These are phyloP conservation scores for Polysphondylium violaceum DNA, from an alignment of 78 protist genomes.

Conservation along the genomic window DNA sequence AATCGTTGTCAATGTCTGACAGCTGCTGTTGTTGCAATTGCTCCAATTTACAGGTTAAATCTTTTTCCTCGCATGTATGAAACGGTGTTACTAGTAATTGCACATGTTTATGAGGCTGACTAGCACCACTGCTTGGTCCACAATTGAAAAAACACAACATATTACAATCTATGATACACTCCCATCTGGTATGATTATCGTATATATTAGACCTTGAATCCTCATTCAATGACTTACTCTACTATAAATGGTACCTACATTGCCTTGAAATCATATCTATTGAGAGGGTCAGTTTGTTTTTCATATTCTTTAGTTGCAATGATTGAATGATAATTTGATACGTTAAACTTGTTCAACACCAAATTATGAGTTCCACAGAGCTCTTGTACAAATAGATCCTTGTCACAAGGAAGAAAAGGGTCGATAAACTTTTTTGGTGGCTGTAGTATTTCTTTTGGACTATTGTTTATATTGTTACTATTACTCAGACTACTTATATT, in stretches of 20 bases:
- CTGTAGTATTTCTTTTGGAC: neutral
- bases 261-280: slow-evolving; percentile 46
- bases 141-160: slow-evolving; percentile 75
- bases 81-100: slow-evolving; percentile 56
- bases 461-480: neutral
- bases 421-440: slow-evolving; percentile 27
- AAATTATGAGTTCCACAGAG: slow-evolving; percentile 41
- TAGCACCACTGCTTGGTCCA: slow-evolving; percentile 73
- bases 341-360: slow-evolving; percentile 64
- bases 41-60: too few relatives aligned
- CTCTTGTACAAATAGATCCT: slow-evolving; percentile 53
- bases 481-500: neutral
- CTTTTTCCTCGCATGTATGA: too few relatives aligned
- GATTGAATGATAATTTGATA: slow-evolving; percentile 66
- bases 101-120: slow-evolving; percentile 74
- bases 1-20: neutral
- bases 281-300: slow-evolving; percentile 51
- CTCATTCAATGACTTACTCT: neutral
- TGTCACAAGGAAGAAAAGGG: slow-evolving; percentile 77
- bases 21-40: too few relatives aligned
- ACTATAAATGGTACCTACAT: slow-evolving; percentile 3
- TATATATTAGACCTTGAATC: neutral
- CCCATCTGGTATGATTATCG: slow-evolving; percentile 20
- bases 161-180: slow-evolving; percentile 52
- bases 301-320: slow-evolving; percentile 60